A percentile compares a stretch with the other conserved stretches of the same genome.
These are phyloP conservation scores for Centaurea solstitialis DNA, from an alignment of 129 eudicot species.

Conservation along the genomic window DNA sequence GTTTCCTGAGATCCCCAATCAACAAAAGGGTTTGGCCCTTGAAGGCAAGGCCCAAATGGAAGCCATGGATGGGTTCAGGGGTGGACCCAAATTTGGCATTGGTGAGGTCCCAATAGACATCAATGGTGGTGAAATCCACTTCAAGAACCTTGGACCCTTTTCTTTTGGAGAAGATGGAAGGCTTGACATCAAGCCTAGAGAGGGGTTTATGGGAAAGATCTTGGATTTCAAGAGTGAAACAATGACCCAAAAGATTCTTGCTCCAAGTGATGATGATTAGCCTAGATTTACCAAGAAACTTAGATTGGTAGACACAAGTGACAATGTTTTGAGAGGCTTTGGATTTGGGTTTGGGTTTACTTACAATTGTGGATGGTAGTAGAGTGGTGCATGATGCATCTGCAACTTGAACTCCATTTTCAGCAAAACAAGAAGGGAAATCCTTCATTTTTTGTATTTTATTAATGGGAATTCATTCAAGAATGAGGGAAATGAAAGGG, in stretches of 20 bases:
- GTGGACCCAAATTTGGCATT: conserved; percentile 67
- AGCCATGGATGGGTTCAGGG: conserved; percentile 78
- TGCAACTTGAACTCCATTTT: conserved; percentile 84
- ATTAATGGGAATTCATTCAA: neutral
- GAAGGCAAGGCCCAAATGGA: conserved; percentile 55
- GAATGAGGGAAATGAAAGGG: neutral
- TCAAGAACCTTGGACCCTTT: conserved; percentile 63
- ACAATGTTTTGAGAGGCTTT: conserved; percentile 70
- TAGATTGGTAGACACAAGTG: conserved; percentile 59
- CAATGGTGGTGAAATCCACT: conserved; percentile 53
- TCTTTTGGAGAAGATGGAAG: conserved; percentile 64
- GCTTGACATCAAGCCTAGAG: conserved; percentile 70
- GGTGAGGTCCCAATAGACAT: conserved; percentile 78
- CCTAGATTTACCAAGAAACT: conserved; percentile 66
- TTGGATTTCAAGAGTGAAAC: conserved; percentile 61
- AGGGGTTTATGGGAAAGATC: conserved; percentile 55
- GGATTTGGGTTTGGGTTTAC: conserved; percentile 59
- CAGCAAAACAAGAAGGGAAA: conserved; percentile 90
- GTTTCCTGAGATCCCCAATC: conserved; percentile 79
- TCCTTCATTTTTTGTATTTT: conserved; percentile 63
- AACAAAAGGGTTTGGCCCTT: conserved; percentile 59
- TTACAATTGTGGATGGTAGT: conserved; percentile 16
- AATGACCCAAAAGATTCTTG: conserved; percentile 80
- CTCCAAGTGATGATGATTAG: conserved; percentile 63
- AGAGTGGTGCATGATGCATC: conserved; percentile 75